Percentiles rank a stretch among this genome's conserved stretches.
phyloP scores from a whole-genome alignment of 75 land plant species.

The Cunninghamia lanceolata region DNA sequence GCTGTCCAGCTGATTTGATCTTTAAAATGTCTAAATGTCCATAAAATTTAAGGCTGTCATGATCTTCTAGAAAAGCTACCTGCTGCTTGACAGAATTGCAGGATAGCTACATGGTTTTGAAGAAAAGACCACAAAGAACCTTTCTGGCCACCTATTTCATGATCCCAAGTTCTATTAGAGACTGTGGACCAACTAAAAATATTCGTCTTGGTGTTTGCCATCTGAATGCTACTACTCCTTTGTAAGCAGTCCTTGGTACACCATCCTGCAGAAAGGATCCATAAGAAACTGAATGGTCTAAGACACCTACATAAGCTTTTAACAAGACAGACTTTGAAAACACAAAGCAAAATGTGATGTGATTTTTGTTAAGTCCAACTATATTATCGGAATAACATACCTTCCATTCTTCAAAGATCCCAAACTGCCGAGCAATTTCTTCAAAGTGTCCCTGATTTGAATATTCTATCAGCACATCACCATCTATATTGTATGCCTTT shows the following conservation, averaged over 20 bases:
- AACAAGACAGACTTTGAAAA: background rate
- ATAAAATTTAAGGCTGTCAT: background rate
- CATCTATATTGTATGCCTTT: conserved; percentile 68
- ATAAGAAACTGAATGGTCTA: background rate
- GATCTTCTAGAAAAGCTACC: background rate
- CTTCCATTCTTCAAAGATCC: conserved; percentile 99
- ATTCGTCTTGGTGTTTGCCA: conserved; percentile 69
- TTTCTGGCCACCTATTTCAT: background rate
- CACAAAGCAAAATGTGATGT: background rate
- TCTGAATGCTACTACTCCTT: conserved; percentile 93
- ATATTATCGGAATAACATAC: conserved; percentile 16
- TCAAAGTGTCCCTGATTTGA: conserved; percentile 68
- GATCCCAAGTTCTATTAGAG: conserved; percentile 60
- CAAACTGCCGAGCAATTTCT: conserved; percentile 85
- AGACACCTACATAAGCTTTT: background rate
- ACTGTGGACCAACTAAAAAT: conserved; percentile 79
- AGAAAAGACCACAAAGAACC: background rate
- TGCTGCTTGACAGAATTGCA: background rate
- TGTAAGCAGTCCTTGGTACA: conserved; percentile 89
- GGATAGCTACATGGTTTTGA: background rate
- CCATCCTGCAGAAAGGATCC: conserved; percentile 66
- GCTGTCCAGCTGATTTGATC: background rate
- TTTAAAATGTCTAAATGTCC: background rate
- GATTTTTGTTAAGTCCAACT: background rate
- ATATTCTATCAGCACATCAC: conserved; percentile 89